Evolutionary conservation across 2,329 filamentous ascomycete genomes (phyloP), one percentile per base, ranked within the genome.

Genomic region (Clonostachys chloroleuca): DNA sequence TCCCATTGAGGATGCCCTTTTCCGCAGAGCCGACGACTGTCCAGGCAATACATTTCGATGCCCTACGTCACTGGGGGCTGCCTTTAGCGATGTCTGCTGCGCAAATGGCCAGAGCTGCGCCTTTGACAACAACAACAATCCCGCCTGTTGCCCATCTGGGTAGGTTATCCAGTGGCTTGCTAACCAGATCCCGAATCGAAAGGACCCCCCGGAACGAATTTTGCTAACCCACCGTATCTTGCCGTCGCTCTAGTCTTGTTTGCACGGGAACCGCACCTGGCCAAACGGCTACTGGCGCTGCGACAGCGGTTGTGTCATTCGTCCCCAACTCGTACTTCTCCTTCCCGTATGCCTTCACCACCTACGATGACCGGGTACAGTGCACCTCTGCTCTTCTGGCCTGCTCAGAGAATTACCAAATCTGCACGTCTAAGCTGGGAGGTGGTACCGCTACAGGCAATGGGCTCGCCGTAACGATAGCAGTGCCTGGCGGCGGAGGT

Each of bases 301-400:
- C 67, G 12, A 68, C 69, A 4, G 61, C 63, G 17, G 56, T 64
- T 2, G 66, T 67, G 17, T 78, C 78, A 34, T 81, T 72, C 57
- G 78, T 84, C 16, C 62, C 71, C 40, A 84, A 84, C 58, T 54
- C 66, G 24, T 83, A 77, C 61, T 84, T 83, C 59, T 72, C 76
- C 12, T 84, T 83, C 59, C 81, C 81, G 2, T 78, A 78, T 56
- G 71, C 81, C 45, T 64, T 69, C 42, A 80, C 75, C 2, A 70
- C 70, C 12, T 82, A 80, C 51, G 58, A 64, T 49, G 73, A 82
- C 53, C 60, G 64, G 16, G 74, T 65, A 13, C 72, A 72, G 6
- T 84, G 81, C 56, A 70, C 70, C 5, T 68, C 73, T 1, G 80
- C 79, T 14, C 64, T 75, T 43, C 63, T 59, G 39, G 70, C 73